Evolutionary conservation across 306 rosid genomes (phyloP).

Genomic region (Phaseolus lunatus): DNA sequence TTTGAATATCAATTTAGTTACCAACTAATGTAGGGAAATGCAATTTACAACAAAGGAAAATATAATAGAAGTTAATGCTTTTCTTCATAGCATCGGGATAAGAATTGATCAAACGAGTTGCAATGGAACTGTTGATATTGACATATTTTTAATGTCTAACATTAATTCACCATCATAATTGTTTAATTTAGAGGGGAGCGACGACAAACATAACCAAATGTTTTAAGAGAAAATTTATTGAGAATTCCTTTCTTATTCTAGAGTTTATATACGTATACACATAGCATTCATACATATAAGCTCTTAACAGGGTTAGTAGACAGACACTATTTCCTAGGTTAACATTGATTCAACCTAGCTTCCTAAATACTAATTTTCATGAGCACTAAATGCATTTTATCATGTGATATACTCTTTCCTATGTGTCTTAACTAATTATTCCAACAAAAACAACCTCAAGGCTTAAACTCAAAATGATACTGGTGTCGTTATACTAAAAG

Average conservation of each 20-base stretch:
- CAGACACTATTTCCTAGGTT: neutral
- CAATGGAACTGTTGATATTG: conserved; percentile 20
- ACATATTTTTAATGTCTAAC: neutral
- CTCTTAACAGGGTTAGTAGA: neutral
- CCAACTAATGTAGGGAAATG: conserved; percentile 8
- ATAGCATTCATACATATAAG: neutral
- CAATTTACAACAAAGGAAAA: conserved; percentile 7
- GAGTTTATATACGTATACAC: neutral
- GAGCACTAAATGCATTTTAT: neutral
- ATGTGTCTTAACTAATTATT: neutral
- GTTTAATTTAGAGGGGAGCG: neutral
- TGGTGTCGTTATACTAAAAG: neutral
- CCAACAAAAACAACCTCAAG: neutral
- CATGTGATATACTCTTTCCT: neutral
- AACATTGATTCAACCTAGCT: neutral
- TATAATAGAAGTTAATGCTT: neutral
- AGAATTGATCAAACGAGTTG: conserved; percentile 17
- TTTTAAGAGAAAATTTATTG: neutral
- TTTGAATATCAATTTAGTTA: conserved; percentile 1
- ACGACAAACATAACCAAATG: neutral
- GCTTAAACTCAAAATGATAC: conserved; percentile 8
- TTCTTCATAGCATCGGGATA: conserved; percentile 25
- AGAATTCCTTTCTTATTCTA: conserved; percentile 1
- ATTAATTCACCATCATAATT: neutral
- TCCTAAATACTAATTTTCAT: neutral